Percentiles rank a stretch among this genome's conserved stretches.
Evolutionary conservation across 2,329 filamentous ascomycete species (phyloP).

Genomic region (Tolypocladium nubicola): DNA sequence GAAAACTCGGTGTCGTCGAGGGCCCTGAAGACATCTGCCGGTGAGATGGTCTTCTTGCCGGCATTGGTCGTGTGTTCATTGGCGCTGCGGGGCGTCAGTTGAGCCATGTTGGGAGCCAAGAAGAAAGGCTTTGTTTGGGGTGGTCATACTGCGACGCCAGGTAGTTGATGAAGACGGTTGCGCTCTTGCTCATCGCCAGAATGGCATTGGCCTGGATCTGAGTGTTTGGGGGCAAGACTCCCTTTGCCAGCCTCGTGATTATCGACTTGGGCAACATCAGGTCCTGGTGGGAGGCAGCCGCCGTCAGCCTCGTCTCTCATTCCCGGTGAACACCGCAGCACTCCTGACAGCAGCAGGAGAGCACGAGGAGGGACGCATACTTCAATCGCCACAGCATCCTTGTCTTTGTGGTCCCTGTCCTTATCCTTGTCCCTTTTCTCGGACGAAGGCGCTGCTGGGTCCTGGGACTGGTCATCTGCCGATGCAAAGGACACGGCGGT

Average conservation of each 20-base stretch:
- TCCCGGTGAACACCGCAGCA: background rate
- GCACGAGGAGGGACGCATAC: conserved; percentile 18
- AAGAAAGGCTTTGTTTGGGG: background rate
- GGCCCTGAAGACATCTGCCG: conserved; percentile 65
- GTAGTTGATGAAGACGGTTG: conserved; percentile 76
- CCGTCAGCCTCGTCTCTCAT: background rate
- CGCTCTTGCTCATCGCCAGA: conserved; percentile 68
- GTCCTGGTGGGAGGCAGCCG: conserved; percentile 38
- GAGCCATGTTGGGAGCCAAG: background rate
- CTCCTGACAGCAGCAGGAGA: background rate
- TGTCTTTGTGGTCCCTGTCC: conserved; percentile 17
- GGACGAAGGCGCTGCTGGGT: conserved; percentile 9
- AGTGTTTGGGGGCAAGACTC: conserved; percentile 68
- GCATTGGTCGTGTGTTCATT: conserved; percentile 57
- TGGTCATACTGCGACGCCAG: conserved; percentile 58
- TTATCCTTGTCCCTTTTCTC: conserved; percentile 21
- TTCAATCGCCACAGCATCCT: conserved; percentile 41
- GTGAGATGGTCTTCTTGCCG: conserved; percentile 71
- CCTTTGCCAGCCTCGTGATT: conserved; percentile 69
- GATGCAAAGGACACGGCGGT: conserved; percentile 2
- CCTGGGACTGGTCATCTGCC: conserved; percentile 10
- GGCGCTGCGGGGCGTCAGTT: conserved; percentile 38
- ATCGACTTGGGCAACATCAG: conserved; percentile 71
- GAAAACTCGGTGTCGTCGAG: conserved; percentile 67
- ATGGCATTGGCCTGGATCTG: conserved; percentile 78